These are phyloP conservation scores for Aspergillus unguis DNA, from an alignment of 2,329 filamentous ascomycete genomes.

Conservation along the genomic window DNA sequence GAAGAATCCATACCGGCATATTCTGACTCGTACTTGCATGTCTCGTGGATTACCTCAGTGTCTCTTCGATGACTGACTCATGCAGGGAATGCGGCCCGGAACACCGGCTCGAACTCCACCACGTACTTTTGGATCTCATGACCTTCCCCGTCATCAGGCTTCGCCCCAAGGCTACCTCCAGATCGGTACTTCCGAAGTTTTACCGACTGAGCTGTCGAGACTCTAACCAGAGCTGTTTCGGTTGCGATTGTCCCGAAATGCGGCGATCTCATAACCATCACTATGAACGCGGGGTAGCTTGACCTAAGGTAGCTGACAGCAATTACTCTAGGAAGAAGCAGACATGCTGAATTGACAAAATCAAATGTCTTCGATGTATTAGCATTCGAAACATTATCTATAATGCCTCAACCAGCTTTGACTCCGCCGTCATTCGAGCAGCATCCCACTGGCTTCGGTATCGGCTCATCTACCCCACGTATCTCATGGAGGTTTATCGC, in stretches of 20 bases:
- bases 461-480: slow-evolving; percentile 21
- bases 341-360: too few species aligned
- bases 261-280: too few species aligned
- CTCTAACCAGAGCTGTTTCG: not conserved
- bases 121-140: not conserved
- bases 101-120: not conserved
- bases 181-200: not conserved
- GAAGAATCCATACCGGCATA: too few species aligned
- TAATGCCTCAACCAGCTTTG: slow-evolving; percentile 1
- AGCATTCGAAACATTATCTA: too few species aligned
- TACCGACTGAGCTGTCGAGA: not conserved
- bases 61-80: not conserved
- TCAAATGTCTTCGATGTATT: too few species aligned
- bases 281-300: too few species aligned
- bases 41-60: too few species aligned
- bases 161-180: too few species aligned
- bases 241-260: slow-evolving; percentile 1
- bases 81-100: not conserved
- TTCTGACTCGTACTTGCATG: too few species aligned
- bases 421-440: slow-evolving; percentile 4
- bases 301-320: too few species aligned
- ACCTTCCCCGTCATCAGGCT: not conserved
- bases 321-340: too few species aligned
- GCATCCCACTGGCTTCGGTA: slow-evolving; percentile 22
- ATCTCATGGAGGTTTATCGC: slow-evolving; percentile 27